Evolutionary conservation across 495 filamentous ascomycete genomes (phyloP), one percentile per base, ranked within the genome.

Genomic region (Friedmanniomyces simplex): DNA sequence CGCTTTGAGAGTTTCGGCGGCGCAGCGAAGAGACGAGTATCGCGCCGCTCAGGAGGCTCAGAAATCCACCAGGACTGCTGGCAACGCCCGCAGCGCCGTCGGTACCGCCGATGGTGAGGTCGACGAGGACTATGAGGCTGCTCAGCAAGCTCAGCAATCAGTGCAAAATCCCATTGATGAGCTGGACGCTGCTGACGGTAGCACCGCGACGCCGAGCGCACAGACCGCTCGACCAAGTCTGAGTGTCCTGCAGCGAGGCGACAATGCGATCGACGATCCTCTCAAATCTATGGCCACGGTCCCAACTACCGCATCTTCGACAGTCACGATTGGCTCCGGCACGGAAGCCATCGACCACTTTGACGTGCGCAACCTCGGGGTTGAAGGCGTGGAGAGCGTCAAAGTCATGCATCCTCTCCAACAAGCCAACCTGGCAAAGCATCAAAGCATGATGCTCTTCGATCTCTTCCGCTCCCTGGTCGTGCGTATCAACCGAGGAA

Each of bases 401-500:
- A 55, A 55, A 39, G 13, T 55, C 37, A 28, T 55, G 41, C 52
- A 55, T 24, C 52, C 52, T 2, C 24, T 55, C 4, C 52, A 46
- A 47, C 52, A 47, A 20, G 51, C 36, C n/a, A 42, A 43, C 36
- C 10, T 54, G 7, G 51, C 51, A 6, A 54, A 54, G 36, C 51
- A 42, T 24, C 30, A 43, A n/a, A 25, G 7, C 11, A 24, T 43
- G n/a, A 26, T 54, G n/a, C 51, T 54, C 10, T 18, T 22, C 21
- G 20, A 39, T 4, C 51, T 54, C 20, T 16, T 13, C 12, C 8
- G 36, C 11, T 11, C 14, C 3, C 34, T 54, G 18, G 16, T 10
- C 3, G 37, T 10, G 11, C 25, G 49, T 18, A 10, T 52, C 13
- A 34, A 13, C 13, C 8, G 49, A 3, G 30, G 30, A 2, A 32